A percentile compares a stretch with the other conserved stretches of the same genome.
These are phyloP conservation scores for Prototheca wickerhamii DNA, from an alignment of 163 green algal genomes.

Conservation along the genomic window DNA sequence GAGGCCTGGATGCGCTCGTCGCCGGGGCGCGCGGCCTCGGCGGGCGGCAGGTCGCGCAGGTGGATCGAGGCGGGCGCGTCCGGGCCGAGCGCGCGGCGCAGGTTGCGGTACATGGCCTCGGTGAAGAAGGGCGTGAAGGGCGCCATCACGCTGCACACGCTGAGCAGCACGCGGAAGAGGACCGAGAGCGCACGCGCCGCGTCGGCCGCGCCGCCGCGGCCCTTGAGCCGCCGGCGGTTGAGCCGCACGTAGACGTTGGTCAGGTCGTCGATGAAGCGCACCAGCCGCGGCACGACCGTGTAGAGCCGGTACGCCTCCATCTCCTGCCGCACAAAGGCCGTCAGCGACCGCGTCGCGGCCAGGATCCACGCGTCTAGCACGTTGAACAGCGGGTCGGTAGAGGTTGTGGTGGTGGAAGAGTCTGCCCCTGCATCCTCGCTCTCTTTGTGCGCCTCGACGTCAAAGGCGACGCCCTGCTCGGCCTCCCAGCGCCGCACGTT, in stretches of 20 bases:
- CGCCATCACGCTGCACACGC: conserved; percentile 83
- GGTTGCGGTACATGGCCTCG: conserved; percentile 97
- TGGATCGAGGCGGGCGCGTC: conserved; percentile 70
- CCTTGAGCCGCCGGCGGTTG: conserved; percentile 95
- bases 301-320: conserved; percentile 71
- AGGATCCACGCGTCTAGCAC: conserved; percentile 92
- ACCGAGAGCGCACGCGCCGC: conserved; percentile 49
- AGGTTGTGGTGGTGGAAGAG: no score
- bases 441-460: background rate
- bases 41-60: conserved; percentile 65
- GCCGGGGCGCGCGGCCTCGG: conserved; percentile 20
- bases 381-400: conserved; percentile 7
- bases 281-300: conserved; percentile 90
- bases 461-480: conserved; percentile 25
- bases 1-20: conserved; percentile 70
- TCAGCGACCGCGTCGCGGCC: conserved; percentile 66
- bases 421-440: no score
- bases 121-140: conserved; percentile 98
- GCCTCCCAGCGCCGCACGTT: conserved; percentile 68
- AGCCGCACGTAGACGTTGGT: conserved; percentile 99
- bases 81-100: conserved; percentile 49
- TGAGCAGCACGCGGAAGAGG: conserved; percentile 87
- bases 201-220: conserved; percentile 29
- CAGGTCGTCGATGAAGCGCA: conserved; percentile 92
- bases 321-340: conserved; percentile 61